Evolutionary conservation across 192 early-diverging fungal species (phyloP).

Genomic region (Coemansia sp.): DNA sequence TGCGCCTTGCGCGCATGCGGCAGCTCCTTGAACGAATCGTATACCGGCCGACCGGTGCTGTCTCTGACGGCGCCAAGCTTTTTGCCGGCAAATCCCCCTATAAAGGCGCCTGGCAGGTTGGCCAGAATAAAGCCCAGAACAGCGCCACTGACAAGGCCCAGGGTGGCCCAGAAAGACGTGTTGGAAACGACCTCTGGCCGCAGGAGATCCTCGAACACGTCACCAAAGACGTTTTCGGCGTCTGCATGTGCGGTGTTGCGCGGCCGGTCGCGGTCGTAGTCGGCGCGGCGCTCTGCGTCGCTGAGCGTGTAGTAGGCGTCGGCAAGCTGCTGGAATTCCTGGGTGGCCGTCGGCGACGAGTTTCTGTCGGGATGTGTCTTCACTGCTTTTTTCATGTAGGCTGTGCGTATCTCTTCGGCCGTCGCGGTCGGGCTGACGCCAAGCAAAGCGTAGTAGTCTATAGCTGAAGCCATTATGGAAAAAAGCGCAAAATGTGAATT

Average conservation of each 20-base stretch:
- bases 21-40: slow-evolving; percentile 58
- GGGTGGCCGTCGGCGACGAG: slow-evolving; percentile 55
- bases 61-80: slow-evolving; percentile 65
- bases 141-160: slow-evolving; percentile 65
- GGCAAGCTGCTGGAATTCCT: slow-evolving; percentile 68
- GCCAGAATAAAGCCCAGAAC: slow-evolving; percentile 69
- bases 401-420: slow-evolving; percentile 68
- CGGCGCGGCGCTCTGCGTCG: slow-evolving; percentile 39
- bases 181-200: slow-evolving; percentile 57
- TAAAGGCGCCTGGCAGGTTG: slow-evolving; percentile 61
- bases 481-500: slow-evolving; percentile 4
- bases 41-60: slow-evolving; percentile 60
- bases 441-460: slow-evolving; percentile 66
- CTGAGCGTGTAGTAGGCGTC: slow-evolving; percentile 79
- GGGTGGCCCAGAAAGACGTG: slow-evolving; percentile 60
- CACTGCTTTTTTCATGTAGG: slow-evolving; percentile 74
- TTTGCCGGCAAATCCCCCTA: slow-evolving; percentile 59
- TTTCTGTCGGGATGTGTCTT: slow-evolving; percentile 70
- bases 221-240: slow-evolving; percentile 66
- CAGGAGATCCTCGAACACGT: slow-evolving; percentile 81
- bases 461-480: neutral
- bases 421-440: slow-evolving; percentile 61
- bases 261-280: slow-evolving; percentile 54
- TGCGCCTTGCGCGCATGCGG: slow-evolving; percentile 58
- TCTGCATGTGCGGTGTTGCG: slow-evolving; percentile 46